Percentiles rank a stretch among this genome's conserved stretches.
phyloP scores from a whole-genome alignment of 331 rosid genomes.

The Acacia concinna region DNA sequence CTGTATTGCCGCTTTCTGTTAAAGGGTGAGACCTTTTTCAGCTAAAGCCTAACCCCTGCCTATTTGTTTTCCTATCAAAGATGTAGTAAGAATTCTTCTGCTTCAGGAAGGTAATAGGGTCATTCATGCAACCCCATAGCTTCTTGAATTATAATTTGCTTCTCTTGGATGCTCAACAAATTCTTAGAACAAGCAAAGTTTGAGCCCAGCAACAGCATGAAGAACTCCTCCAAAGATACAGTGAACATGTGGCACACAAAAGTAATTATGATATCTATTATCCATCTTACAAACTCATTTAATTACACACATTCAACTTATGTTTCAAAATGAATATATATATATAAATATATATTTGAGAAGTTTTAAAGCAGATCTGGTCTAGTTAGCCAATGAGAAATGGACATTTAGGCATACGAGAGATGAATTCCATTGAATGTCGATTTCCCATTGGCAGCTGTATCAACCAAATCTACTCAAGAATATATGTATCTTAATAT shows the following conservation, averaged over 20 bases:
- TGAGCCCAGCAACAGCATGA: not conserved
- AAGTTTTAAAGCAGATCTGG: not conserved
- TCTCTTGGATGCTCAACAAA: not conserved
- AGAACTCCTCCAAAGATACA: not conserved
- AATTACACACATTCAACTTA: constrained; percentile 44
- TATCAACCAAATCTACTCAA: not conserved
- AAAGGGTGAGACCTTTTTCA: no score
- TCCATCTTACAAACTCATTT: constrained; percentile 41
- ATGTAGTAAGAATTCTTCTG: not conserved
- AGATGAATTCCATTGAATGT: not conserved
- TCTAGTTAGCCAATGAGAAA: not conserved
- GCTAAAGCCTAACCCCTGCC: no score
- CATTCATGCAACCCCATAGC: not conserved
- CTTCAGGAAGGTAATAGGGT: not conserved
- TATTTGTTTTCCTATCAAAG: no score
- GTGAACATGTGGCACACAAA: constrained; percentile 29
- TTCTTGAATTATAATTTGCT: not conserved
- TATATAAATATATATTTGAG: not conserved
- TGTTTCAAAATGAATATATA: not conserved
- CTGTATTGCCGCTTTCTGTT: no score
- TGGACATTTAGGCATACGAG: not conserved
- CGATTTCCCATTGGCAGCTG: constrained; percentile 1
- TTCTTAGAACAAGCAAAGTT: not conserved
- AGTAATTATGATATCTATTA: constrained; percentile 34
- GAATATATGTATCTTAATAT: constrained; percentile 9